Percentiles rank a stretch among this genome's conserved stretches.
Evolutionary conservation across 1,284 basidiomycete species (phyloP).

Genomic region (Trichosporon sp.): DNA sequence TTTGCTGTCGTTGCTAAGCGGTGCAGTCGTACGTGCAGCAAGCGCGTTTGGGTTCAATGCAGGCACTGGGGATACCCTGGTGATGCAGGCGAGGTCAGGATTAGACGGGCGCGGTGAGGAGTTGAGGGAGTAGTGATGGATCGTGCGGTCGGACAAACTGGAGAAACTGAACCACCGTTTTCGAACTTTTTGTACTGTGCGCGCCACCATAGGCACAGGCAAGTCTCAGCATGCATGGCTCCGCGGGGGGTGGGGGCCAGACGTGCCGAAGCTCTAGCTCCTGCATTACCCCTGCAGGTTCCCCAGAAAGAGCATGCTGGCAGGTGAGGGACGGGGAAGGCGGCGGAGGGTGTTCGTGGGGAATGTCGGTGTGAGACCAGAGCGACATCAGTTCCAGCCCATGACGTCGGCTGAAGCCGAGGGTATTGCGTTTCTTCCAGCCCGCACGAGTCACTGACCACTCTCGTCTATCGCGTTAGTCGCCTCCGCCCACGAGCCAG

Average conservation of each 20-base stretch:
- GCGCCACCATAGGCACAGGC: slow-evolving; percentile 13
- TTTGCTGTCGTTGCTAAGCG: slow-evolving; percentile 12
- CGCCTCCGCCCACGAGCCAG: slow-evolving; percentile 1
- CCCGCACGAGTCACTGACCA: not conserved
- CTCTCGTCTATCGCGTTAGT: slow-evolving; percentile 1
- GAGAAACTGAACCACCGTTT: slow-evolving; percentile 20
- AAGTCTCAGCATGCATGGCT: not conserved
- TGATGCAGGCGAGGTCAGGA: slow-evolving; percentile 3
- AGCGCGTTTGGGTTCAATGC: not conserved
- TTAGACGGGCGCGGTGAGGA: slow-evolving; percentile 7
- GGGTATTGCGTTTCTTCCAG: not conserved
- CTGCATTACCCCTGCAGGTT: not conserved
- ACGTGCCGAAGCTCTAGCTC: slow-evolving; percentile 5
- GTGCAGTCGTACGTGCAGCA: slow-evolving; percentile 13
- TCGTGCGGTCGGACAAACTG: slow-evolving; percentile 27
- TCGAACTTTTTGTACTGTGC: slow-evolving; percentile 20
- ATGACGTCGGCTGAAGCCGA: slow-evolving; percentile 18
- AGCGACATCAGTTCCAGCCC: not conserved
- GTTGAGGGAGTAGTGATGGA: slow-evolving; percentile 6
- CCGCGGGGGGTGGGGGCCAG: slow-evolving; percentile 8
- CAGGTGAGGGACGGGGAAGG: not conserved
- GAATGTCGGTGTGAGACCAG: not conserved
- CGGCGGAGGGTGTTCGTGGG: not conserved
- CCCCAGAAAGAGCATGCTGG: not conserved
- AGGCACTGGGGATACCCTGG: slow-evolving; percentile 8